Evolutionary conservation across 371 early-diverging fungal species (phyloP).

Genomic region (Rhizopus microsporus): DNA sequence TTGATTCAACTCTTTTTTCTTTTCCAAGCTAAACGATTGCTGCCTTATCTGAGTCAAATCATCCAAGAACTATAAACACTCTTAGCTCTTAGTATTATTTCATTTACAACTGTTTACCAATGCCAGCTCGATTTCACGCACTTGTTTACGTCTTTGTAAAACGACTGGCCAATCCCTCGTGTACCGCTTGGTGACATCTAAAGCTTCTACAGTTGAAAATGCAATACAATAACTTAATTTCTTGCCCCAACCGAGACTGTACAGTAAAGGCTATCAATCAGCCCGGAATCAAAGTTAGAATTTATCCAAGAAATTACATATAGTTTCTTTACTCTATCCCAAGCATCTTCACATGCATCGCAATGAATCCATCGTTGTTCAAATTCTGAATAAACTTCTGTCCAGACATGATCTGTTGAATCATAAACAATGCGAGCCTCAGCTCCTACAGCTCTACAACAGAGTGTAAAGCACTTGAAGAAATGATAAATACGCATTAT

Average conservation of each 20-base stretch:
- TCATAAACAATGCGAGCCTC: constrained; percentile 67
- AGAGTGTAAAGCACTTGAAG: constrained; percentile 61
- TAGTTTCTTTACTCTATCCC: constrained; percentile 40
- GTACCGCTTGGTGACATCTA: constrained; percentile 69
- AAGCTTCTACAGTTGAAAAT: constrained; percentile 54
- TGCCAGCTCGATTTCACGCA: constrained; percentile 50
- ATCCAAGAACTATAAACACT: constrained; percentile 6
- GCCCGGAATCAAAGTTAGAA: not conserved
- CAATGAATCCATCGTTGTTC: constrained; percentile 70
- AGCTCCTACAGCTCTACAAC: constrained; percentile 64
- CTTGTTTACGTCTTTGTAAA: constrained; percentile 48
- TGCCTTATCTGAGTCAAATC: constrained; percentile 22
- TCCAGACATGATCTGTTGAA: constrained; percentile 72
- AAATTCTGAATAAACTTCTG: constrained; percentile 62
- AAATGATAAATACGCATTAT: not conserved
- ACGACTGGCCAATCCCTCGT: constrained; percentile 47
- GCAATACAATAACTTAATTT: constrained; percentile 64
- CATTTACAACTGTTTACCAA: constrained; percentile 11
- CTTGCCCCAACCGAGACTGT: constrained; percentile 78
- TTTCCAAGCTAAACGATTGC: constrained; percentile 6
- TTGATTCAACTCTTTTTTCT: constrained; percentile 13
- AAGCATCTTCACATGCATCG: constrained; percentile 71
- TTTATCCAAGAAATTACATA: no score
- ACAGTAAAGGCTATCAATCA: constrained; percentile 51
- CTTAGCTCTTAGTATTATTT: not conserved